A percentile compares a stretch with the other conserved stretches of the same genome.
Conservation (phyloP, 2,329 filamentous ascomycete genomes). For the Pseudopithomyces chartarum region DNA sequence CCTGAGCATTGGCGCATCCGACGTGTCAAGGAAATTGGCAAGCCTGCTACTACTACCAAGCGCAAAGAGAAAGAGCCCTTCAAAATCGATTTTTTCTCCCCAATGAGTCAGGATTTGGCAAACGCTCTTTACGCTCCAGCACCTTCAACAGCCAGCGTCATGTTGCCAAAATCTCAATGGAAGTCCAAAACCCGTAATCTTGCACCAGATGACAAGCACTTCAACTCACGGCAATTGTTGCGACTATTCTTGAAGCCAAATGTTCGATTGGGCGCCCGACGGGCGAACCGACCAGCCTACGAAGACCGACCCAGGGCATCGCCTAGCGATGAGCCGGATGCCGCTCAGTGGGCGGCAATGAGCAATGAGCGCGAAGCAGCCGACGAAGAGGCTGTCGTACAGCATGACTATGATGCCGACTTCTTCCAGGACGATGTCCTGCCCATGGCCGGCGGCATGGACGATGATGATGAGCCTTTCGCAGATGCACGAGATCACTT, state of each 20-base stretch:
- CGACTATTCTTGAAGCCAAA: conserved; percentile 94
- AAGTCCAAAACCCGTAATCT: conserved; percentile 91
- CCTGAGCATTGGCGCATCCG: conserved; percentile 99
- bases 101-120: conserved; percentile 71
- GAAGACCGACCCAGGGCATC: conserved; percentile 50
- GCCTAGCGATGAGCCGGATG: conserved; percentile 81
- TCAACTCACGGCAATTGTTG: conserved; percentile 89
- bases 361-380: conserved; percentile 33
- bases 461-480: conserved; percentile 73
- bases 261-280: conserved; percentile 75
- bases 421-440: conserved; percentile 93
- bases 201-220: conserved; percentile 96
- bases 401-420: conserved; percentile 91
- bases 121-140: conserved; percentile 83
- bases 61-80: conserved; percentile 97
- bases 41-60: conserved; percentile 63
- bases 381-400: conserved; percentile 60
- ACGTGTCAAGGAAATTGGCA: conserved; percentile 78
- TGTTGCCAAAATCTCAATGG: conserved; percentile 91
- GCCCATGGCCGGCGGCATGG: conserved; percentile 67
- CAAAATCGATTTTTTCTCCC: conserved; percentile 84
- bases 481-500: conserved; percentile 81
- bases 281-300: conserved; percentile 43
- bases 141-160: conserved; percentile 78
- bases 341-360: conserved; percentile 86